Conservation (phyloP, 805 yeast genomes). For the Yarrowia sp. region DNA sequence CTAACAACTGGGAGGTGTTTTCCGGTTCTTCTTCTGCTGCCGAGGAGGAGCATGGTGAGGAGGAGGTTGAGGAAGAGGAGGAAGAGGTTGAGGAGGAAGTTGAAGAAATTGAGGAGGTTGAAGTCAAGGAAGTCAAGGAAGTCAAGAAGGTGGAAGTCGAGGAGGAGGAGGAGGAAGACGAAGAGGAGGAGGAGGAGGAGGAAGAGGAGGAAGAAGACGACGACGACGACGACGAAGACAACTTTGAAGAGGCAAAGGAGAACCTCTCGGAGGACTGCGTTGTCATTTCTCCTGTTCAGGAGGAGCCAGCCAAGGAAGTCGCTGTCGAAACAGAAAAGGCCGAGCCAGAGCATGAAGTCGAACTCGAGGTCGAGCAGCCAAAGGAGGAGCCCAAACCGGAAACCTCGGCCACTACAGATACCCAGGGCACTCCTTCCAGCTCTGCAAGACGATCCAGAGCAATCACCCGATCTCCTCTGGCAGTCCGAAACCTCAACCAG, state of each 20-base stretch:
- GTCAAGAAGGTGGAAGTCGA: too few species aligned
- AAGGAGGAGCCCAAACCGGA: not conserved
- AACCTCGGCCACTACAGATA: not conserved
- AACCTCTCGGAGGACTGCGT: not conserved
- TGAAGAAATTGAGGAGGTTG: not conserved
- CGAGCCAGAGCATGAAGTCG: not conserved
- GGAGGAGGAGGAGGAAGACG: not conserved
- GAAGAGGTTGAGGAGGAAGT: not conserved
- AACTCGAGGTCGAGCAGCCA: not conserved
- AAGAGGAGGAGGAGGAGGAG: not conserved
- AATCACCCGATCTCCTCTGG: constrained; percentile 15
- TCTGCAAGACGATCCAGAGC: not conserved
- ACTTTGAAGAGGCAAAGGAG: constrained; percentile 3
- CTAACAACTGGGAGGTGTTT: constrained; percentile 10
- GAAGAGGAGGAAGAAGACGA: not conserved
- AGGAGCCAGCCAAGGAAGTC: not conserved
- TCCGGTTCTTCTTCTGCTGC: not conserved
- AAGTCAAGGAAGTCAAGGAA: too few species aligned
- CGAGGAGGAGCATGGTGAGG: not conserved
- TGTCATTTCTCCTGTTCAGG: not conserved
- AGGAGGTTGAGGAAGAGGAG: not conserved
- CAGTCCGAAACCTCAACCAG: constrained; percentile 16
- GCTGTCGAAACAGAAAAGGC: not conserved
- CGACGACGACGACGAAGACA: not conserved
- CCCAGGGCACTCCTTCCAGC: not conserved